These are phyloP conservation scores for Stenocarpella maydis DNA, from an alignment of 2,329 filamentous ascomycete genomes.

Conservation along the genomic window DNA sequence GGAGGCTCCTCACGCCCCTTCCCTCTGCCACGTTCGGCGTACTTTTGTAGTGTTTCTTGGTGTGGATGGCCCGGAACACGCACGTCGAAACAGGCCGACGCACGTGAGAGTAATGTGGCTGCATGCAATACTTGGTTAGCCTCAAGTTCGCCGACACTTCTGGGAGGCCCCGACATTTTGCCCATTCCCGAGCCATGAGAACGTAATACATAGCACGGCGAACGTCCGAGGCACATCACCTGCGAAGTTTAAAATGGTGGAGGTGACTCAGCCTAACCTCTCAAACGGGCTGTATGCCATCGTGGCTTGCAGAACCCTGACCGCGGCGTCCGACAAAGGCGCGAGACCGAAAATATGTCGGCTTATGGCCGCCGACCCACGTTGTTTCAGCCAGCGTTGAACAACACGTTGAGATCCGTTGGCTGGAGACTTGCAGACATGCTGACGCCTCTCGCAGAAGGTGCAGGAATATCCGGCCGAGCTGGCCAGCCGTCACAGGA, in stretches of 20 bases:
- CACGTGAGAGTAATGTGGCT: conserved; percentile 18
- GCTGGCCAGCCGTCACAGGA: background rate
- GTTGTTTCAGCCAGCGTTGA: conserved; percentile 19
- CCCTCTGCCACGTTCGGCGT: background rate
- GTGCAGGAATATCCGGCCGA: background rate
- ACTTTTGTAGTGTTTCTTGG: conserved; percentile 6
- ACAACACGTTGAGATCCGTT: conserved; percentile 3
- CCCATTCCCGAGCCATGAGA: conserved; percentile 8
- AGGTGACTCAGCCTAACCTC: background rate
- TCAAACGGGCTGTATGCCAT: conserved; percentile 19
- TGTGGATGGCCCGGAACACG: background rate
- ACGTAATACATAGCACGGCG: background rate
- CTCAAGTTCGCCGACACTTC: background rate
- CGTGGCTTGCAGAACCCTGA: conserved; percentile 13
- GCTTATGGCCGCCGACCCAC: conserved; percentile 17
- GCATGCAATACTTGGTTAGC: background rate
- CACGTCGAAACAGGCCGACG: conserved; percentile 14
- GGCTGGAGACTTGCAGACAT: conserved; percentile 10
- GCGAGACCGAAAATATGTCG: conserved; percentile 10
- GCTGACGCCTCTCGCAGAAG: background rate
- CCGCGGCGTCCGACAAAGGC: background rate
- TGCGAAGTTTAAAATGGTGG: background rate
- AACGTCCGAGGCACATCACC: background rate
- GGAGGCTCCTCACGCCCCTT: background rate
- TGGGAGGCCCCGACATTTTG: background rate